phyloP scores from a whole-genome alignment of 163 green algal species.

The Prototheca cutis region DNA sequence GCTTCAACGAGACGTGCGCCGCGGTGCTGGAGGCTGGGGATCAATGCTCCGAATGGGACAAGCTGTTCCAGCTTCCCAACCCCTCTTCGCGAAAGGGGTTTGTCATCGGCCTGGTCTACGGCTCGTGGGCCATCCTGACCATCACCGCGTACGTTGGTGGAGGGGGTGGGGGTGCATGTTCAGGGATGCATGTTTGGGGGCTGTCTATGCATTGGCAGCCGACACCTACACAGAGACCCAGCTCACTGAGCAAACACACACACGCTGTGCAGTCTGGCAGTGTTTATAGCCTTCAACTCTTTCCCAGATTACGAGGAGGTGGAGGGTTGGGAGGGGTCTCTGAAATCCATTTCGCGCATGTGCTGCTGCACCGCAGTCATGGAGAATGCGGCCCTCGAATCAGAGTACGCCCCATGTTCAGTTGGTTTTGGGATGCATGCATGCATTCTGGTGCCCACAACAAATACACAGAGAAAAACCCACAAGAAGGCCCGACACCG shows the following conservation, averaged over 20 bases:
- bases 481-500: too few species aligned
- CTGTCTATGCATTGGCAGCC: too few species aligned
- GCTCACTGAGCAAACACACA: too few species aligned
- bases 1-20: background rate
- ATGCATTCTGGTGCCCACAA: too few species aligned
- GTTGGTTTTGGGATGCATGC: too few species aligned
- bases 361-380: constrained; percentile 9
- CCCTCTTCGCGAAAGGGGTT: constrained; percentile 2
- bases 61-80: background rate
- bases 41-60: background rate
- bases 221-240: too few species aligned
- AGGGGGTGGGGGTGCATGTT: background rate
- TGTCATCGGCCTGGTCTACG: constrained; percentile 9
- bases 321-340: constrained; percentile 19
- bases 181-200: too few species aligned
- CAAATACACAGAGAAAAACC: too few species aligned
- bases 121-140: constrained; percentile 12
- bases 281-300: constrained; percentile 22
- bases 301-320: constrained; percentile 23
- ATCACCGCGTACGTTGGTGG: background rate
- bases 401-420: constrained; percentile 7
- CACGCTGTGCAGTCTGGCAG: constrained; percentile 10
- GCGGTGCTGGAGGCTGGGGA: background rate
- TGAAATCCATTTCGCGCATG: constrained; percentile 3
- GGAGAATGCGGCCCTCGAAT: background rate